Evolutionary conservation across 441 rosid genomes (phyloP), one percentile per base, ranked within the genome.

Genomic region (Jatropha multifida): DNA sequence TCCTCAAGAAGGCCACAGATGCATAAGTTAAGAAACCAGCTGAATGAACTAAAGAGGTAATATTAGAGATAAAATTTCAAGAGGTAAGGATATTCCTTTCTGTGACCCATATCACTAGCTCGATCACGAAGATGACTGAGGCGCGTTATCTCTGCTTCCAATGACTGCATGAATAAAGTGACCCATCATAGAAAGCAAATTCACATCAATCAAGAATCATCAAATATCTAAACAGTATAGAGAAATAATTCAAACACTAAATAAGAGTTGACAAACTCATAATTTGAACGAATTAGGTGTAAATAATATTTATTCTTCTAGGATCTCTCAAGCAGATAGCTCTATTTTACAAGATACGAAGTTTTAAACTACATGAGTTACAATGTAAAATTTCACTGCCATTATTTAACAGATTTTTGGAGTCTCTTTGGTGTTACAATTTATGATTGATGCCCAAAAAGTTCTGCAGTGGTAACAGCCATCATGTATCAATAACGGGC

Each of bases 61-160:
- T 67, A 40, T 10, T 69, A 56, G 18, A 62, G 11, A n/a, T 38
- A 79, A 74, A 69, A 59, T 61, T 75, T 49, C 60, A 76, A 40
- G 15, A 69, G 78, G 23, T 80, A 93, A 94, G 98, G 99, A 96
- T 94, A 96, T 94, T 94, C 94, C 83, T 94, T 96, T 78, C 94
- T 86, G 42, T 80, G 91, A 46, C 99, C 98, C 85, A 84, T 77
- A 68, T 96, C 99, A 85, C 99, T 96, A 37, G 98, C 99, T 79
- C 99, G 98, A 88, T 96, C 99, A 73, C 98, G 92, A 67, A 94
- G 94, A 88, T 92, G 99, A 83, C 89, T 86, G 74, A 89, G 82
- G 55, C 97, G 95, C 67, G 90, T 77, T 76, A 88, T 87, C 91
- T 96, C 98, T 41, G 94, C 74, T 63, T 96, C 97, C 84, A 96